Percentiles rank a stretch among this genome's conserved stretches.
Evolutionary conservation across 2,329 filamentous ascomycete genomes (phyloP).

Genomic region (Pyricularia sp.): DNA sequence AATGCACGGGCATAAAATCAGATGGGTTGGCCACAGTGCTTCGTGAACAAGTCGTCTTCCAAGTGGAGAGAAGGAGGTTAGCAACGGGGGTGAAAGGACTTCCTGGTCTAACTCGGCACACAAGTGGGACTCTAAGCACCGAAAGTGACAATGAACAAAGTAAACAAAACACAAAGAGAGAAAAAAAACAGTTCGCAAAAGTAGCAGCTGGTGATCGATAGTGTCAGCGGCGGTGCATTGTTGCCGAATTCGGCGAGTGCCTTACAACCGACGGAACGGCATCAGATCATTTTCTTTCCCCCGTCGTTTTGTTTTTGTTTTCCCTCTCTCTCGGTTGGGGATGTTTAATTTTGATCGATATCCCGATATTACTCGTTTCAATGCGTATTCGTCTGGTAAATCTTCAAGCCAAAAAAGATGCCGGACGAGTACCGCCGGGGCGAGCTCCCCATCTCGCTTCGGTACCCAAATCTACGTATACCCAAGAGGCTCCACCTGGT

Average conservation of each 20-base stretch:
- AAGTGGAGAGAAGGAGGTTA: neutral
- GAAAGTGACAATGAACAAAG: neutral
- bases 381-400: neutral
- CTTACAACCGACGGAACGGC: neutral
- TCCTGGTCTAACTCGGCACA: neutral
- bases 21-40: neutral
- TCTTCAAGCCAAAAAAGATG: neutral
- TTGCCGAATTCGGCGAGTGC: neutral
- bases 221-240: neutral
- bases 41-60: neutral
- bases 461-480: neutral
- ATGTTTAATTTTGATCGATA: neutral
- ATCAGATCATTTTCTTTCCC: neutral
- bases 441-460: neutral
- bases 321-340: neutral
- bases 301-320: neutral
- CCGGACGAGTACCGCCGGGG: neutral
- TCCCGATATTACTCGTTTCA: neutral
- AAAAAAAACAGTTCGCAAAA: neutral
- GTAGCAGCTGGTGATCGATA: neutral
- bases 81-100: neutral
- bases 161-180: neutral
- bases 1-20: neutral
- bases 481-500: neutral
- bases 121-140: neutral